Base-by-base conservation (phyloP, 106 monocot genomes). In the Hemerocallis citrina region DNA sequence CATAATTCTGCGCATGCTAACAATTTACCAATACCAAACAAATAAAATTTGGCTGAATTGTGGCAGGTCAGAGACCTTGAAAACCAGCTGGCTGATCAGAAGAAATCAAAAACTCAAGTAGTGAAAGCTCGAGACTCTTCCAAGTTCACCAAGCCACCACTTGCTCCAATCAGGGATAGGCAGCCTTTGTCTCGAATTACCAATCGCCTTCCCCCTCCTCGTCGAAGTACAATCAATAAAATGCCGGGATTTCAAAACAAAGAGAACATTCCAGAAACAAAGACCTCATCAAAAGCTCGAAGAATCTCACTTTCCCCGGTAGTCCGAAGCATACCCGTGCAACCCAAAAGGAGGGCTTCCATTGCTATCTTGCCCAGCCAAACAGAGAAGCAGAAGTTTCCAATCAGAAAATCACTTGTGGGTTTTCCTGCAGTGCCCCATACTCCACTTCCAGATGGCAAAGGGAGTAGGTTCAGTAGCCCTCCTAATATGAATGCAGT, bases 31-130 rank as follows among this genome's bases (percentile, higher is more conserved):
- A 47, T 47, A 7, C 1, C 32, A n/a, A n/a, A 1, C 5, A n/a
- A 22, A 32, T 3, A 60, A 23, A 56, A 16, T 44, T 44, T 42
- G 42, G 14, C 15, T 62, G 62, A 42, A 62, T n/a, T 62, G 45
- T 62, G 44, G 37, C 78, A 85, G 93, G 65, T 89, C 16, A 95
- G 58, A 52, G 86, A 95, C 3, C 73, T 95, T 13, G 94, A 89
- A 41, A 79, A 56, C 68, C 89, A 86, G 71, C 57, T 89, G 24
- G 72, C 69, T 17, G 73, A 80, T 41, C 68, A 68, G 65, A 93
- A 71, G 64, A 79, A 70, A 57, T 40, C 63, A 38, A 77, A 45
- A 66, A 39, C 5, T 45, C 68, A 58, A 39, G 7, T 32, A 29
- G 50, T 34, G 56, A n/a, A n/a, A n/a, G 24, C 31, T 12, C 82